Conservation (phyloP, 2,329 filamentous ascomycete species). For the Aspergillus vadensis region DNA sequence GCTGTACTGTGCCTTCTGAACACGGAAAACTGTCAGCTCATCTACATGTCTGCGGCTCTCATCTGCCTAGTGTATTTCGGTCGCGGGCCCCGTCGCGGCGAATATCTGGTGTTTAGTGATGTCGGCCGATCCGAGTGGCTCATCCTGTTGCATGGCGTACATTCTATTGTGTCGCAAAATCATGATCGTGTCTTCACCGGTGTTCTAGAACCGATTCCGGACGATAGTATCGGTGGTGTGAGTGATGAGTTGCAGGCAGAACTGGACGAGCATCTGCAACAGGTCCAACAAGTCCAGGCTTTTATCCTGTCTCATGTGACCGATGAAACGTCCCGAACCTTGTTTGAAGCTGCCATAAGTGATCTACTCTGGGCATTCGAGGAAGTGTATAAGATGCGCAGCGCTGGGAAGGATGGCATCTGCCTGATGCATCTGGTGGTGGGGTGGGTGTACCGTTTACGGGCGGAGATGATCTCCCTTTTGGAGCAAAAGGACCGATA, state of each 20-base stretch:
- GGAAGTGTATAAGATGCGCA: slow-evolving; percentile 21
- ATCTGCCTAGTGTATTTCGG: slow-evolving; percentile 40
- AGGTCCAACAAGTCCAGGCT: slow-evolving; percentile 13
- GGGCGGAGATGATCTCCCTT: slow-evolving; percentile 22
- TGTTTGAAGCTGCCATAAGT: slow-evolving; percentile 18
- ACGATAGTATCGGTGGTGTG: slow-evolving; percentile 2
- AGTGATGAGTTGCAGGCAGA: slow-evolving; percentile 20
- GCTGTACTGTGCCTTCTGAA: slow-evolving; percentile 29
- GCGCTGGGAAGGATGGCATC: slow-evolving; percentile 13
- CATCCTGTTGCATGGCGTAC: slow-evolving; percentile 35
- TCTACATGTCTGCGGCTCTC: slow-evolving; percentile 36
- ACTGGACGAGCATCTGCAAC: slow-evolving; percentile 18
- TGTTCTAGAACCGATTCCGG: slow-evolving; percentile 18
- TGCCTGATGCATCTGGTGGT: slow-evolving; percentile 29
- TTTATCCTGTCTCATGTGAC: slow-evolving; percentile 16
- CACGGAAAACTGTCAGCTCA: slow-evolving; percentile 32
- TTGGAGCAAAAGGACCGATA: slow-evolving; percentile 32
- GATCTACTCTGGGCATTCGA: slow-evolving; percentile 20
- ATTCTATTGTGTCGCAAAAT: slow-evolving; percentile 20
- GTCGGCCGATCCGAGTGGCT: slow-evolving; percentile 34
- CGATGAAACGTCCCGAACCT: not conserved
- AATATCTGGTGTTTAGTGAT: slow-evolving; percentile 38
- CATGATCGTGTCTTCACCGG: slow-evolving; percentile 30
- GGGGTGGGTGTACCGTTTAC: slow-evolving; percentile 36
- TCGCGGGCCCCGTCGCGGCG: slow-evolving; percentile 30